phyloP scores from a whole-genome alignment of 495 filamentous ascomycete genomes.

The Gamarada debralockiae region DNA sequence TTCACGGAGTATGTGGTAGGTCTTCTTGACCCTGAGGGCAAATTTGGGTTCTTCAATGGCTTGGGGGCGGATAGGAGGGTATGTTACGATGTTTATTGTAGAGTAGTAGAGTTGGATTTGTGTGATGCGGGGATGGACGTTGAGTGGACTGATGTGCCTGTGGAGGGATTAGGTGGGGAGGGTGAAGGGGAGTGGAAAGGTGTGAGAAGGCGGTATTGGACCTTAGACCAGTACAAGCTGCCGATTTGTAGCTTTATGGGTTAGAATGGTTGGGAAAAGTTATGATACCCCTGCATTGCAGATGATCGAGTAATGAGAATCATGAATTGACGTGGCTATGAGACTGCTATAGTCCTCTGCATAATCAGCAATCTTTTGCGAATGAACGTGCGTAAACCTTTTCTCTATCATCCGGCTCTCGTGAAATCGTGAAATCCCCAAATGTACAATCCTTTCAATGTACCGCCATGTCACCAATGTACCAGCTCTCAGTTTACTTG shows the following conservation, averaged over 20 bases:
- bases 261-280: conserved; percentile 9
- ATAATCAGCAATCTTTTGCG: too few relatives aligned
- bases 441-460: neutral
- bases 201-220: conserved; percentile 84
- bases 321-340: too few relatives aligned
- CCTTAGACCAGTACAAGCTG: conserved; percentile 67
- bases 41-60: conserved; percentile 93
- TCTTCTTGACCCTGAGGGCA: conserved; percentile 66
- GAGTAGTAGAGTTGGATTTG: conserved; percentile 88
- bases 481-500: conserved; percentile 16
- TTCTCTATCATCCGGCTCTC: neutral
- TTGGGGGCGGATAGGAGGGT: conserved; percentile 88
- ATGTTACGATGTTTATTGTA: conserved; percentile 93
- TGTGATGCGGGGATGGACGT: conserved; percentile 88
- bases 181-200: conserved; percentile 74
- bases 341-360: too few relatives aligned
- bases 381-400: neutral
- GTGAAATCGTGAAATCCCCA: neutral
- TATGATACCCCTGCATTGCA: conserved; percentile 8
- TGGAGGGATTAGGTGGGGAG: conserved; percentile 35
- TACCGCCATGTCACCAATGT: neutral
- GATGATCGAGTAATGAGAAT: neutral
- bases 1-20: conserved; percentile 83
- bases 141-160: conserved; percentile 76
- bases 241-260: conserved; percentile 48